A percentile compares a stretch with the other conserved stretches of the same genome.
These are phyloP conservation scores for Globisporangium okanoganense DNA, from an alignment of 352 stramenopile genomes.

Conservation along the genomic window DNA sequence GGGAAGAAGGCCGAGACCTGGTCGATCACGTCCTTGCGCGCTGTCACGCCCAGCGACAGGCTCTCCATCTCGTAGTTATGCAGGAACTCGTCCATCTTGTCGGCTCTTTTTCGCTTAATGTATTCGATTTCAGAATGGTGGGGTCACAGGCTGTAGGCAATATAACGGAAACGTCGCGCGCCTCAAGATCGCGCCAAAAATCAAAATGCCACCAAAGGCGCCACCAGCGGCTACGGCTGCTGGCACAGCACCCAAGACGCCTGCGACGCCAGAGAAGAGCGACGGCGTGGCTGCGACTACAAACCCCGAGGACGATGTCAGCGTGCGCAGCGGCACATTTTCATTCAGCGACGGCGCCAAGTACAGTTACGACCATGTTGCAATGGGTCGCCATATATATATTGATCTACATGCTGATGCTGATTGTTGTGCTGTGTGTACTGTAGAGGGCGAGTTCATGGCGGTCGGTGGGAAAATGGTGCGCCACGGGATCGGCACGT, in stretches of 20 bases:
- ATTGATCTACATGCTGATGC: background rate
- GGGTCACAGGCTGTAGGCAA: no score
- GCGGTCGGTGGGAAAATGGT: slow-evolving; percentile 28
- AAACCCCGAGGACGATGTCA: slow-evolving; percentile 29
- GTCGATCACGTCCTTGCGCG: slow-evolving; percentile 47
- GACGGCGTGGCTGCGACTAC: slow-evolving; percentile 17
- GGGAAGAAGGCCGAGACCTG: slow-evolving; percentile 48
- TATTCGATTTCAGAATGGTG: no score
- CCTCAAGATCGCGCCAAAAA: slow-evolving; percentile 20
- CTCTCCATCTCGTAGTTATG: slow-evolving; percentile 80
- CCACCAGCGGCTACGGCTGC: background rate
- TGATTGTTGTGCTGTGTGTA: background rate
- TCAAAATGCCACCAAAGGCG: slow-evolving; percentile 26
- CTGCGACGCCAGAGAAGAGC: slow-evolving; percentile 19
- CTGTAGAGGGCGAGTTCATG: slow-evolving; percentile 55
- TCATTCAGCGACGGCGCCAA: slow-evolving; percentile 63
- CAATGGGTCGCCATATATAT: no score
- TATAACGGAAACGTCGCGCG: slow-evolving; percentile 1
- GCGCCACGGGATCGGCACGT: slow-evolving; percentile 50
- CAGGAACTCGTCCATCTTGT: slow-evolving; percentile 58
- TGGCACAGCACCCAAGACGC: slow-evolving; percentile 7
- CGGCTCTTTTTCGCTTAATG: background rate
- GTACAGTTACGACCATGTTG: slow-evolving; percentile 33
- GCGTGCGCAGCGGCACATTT: slow-evolving; percentile 45
- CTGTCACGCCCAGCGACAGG: slow-evolving; percentile 57